Conservation (phyloP, 371 early-diverging fungal species). For the Gilbertella persicaria region DNA sequence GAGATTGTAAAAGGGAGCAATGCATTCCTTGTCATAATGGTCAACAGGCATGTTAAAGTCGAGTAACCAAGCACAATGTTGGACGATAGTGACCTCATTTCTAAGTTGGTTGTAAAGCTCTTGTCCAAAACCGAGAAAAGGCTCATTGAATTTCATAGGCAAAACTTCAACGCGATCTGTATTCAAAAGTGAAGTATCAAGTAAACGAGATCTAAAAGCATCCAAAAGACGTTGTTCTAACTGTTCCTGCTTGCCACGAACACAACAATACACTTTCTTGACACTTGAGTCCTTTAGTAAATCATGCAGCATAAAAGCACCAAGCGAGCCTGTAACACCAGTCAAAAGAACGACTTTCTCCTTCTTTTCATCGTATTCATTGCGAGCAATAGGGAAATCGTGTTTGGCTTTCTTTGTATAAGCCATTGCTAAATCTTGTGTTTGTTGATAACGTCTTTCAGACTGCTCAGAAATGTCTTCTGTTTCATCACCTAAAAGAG, state of each 20-base stretch:
- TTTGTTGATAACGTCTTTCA: conserved; percentile 6
- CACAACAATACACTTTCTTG: conserved; percentile 31
- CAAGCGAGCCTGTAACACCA: conserved; percentile 49
- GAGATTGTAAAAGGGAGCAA: conserved; percentile 36
- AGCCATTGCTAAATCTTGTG: conserved; percentile 8
- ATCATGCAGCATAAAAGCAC: conserved; percentile 31
- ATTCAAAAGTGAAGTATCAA: conserved; percentile 8
- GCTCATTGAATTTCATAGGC: conserved; percentile 25
- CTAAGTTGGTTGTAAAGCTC: conserved; percentile 24
- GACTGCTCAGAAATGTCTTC: not conserved
- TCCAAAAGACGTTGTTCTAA: conserved; percentile 20
- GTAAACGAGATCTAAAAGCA: conserved; percentile 31
- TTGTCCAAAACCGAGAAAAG: conserved; percentile 26
- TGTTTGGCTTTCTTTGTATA: conserved; percentile 21
- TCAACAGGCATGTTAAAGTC: conserved; percentile 35
- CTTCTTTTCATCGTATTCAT: not conserved
- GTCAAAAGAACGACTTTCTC: conserved; percentile 33
- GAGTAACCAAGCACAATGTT: conserved; percentile 38
- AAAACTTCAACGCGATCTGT: conserved; percentile 11
- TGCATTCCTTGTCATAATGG: conserved; percentile 37
- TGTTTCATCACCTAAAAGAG: not conserved
- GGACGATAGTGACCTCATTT: conserved; percentile 32
- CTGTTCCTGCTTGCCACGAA: conserved; percentile 22
- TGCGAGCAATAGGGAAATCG: conserved; percentile 20
- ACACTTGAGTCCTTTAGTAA: conserved; percentile 23